These are phyloP conservation scores for Clausena lansium DNA, from an alignment of 345 rosid genomes.

Conservation along the genomic window DNA sequence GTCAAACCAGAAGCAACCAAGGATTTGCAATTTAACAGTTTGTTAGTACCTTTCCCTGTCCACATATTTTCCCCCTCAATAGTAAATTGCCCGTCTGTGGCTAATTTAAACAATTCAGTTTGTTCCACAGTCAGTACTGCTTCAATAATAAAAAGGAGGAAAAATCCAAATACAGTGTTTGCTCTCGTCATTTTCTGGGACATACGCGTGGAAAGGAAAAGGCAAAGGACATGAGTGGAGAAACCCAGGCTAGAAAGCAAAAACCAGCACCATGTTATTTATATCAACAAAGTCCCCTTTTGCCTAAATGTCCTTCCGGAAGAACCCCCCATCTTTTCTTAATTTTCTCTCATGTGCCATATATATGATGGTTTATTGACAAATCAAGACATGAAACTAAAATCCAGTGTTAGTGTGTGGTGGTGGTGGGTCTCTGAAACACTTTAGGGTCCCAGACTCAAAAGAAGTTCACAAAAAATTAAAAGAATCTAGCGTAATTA, in stretches of 20 bases:
- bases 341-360: background rate
- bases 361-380: background rate
- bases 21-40: too few relatives aligned
- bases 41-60: too few relatives aligned
- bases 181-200: conserved; percentile 12
- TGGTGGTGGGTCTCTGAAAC: background rate
- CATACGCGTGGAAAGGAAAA: conserved; percentile 27
- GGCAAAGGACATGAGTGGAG: conserved; percentile 45
- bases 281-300: too few relatives aligned
- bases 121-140: background rate
- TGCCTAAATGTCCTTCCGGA: background rate
- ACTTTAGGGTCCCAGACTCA: too few relatives aligned
- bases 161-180: background rate
- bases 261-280: conserved; percentile 16
- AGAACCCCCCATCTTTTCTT: background rate
- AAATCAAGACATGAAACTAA: conserved; percentile 8
- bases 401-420: conserved; percentile 10
- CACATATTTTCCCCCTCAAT: too few relatives aligned
- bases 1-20: too few relatives aligned
- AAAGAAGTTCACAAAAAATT: too few relatives aligned
- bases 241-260: conserved; percentile 45
- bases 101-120: too few relatives aligned
- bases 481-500: background rate
- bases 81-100: too few relatives aligned
- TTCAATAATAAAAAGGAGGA: background rate